Conservation (phyloP, 768 basidiomycete genomes). For the Fomitopsis serialis region DNA sequence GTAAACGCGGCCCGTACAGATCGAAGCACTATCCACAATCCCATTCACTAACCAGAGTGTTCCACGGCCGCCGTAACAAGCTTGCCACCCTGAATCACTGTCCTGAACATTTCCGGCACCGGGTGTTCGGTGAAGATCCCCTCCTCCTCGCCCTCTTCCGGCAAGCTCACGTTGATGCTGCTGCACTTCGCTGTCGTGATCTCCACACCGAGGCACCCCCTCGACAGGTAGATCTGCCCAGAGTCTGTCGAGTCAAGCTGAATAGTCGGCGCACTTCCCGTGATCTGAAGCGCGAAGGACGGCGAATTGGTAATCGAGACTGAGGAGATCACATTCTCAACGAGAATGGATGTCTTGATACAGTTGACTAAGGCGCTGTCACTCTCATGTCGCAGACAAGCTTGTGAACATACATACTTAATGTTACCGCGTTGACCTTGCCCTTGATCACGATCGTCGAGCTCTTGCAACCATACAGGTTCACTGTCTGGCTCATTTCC, state of each 20-base stretch:
- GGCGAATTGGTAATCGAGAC: slow-evolving; percentile 87
- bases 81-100: slow-evolving; percentile 74
- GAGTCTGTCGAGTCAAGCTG: slow-evolving; percentile 94
- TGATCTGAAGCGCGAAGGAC: slow-evolving; percentile 90
- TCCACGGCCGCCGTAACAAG: slow-evolving; percentile 87
- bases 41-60: slow-evolving; percentile 50
- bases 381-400: neutral
- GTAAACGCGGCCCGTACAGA: no score
- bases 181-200: slow-evolving; percentile 94
- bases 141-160: slow-evolving; percentile 84
- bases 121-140: slow-evolving; percentile 88
- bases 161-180: slow-evolving; percentile 85
- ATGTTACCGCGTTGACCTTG: slow-evolving; percentile 90
- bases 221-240: slow-evolving; percentile 91
- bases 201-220: slow-evolving; percentile 71
- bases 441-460: slow-evolving; percentile 80
- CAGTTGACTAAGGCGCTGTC: slow-evolving; percentile 67
- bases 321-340: slow-evolving; percentile 91
- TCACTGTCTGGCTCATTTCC: slow-evolving; percentile 78
- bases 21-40: no score
- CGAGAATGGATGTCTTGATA: slow-evolving; percentile 78
- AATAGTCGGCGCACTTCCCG: slow-evolving; percentile 85
- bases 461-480: slow-evolving; percentile 88
- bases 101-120: slow-evolving; percentile 94
- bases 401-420: slow-evolving; percentile 49